Evolutionary conservation across 495 filamentous ascomycete genomes (phyloP), one percentile per base, ranked within the genome.

Genomic region (Sphaerosporella brunnea): DNA sequence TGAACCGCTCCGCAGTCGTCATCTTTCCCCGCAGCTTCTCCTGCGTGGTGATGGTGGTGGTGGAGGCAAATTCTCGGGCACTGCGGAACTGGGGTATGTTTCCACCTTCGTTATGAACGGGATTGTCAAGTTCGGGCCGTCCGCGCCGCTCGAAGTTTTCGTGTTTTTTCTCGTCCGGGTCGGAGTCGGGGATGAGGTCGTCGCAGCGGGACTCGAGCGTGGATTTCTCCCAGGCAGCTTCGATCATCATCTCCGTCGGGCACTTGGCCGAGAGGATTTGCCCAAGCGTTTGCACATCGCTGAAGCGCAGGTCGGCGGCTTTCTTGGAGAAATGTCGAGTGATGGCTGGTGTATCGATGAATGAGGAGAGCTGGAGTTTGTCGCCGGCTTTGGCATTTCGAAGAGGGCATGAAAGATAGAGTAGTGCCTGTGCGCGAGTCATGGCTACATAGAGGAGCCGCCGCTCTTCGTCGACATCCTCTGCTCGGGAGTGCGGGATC

Each of bases 401-500:
- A 19, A 72, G 61, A 0, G 92, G 87, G 47, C 77, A 81, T 56
- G 84, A 94, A 43, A 96, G 70, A 55, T 96, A 95, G n/a, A 99
- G 68, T 25, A 99, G 64, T 4, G 74, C 79, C 61, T 95, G 79
- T 1, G 92, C 90, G 65, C 90, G 70, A 3, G 92, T 99, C 92
- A 99, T 99, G 5, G 88, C 92, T 4, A 99, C 92, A 61, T 96
- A 99, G 0, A 99, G 69, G 42, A 99, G 64, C 42, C 92, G 68
- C 49, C 92, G 69, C 59, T 99, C 92, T 63, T 99, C 92, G 49
- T 88, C 81, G 13, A 69, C 67, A 56, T 96, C 86, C 39, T 99
- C 92, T 9, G 86, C 75, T 51, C 90, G 71, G n/a, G 79, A 81
- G 64, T 99, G 92, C 1, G 92, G 92, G 46, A 96, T 95, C 15